Base-by-base conservation (phyloP, 768 basidiomycete genomes). In the Serendipita sp. region DNA sequence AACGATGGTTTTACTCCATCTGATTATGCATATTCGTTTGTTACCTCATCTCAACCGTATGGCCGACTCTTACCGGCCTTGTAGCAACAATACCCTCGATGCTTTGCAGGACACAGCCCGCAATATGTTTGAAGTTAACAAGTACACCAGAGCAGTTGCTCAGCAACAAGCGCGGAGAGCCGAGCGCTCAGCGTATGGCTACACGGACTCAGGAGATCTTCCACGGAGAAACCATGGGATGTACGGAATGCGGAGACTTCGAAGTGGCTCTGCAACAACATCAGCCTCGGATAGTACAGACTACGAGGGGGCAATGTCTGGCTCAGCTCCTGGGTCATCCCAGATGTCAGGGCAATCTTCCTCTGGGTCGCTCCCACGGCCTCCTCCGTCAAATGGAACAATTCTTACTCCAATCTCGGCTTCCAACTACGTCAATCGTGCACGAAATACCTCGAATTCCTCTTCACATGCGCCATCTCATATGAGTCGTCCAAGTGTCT, bases 1-100 rank as follows among this genome's bases (percentile, higher is more conserved):
- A 91, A 92, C 64, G 83, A 90, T 65, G 92, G 92, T 0, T 96
- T 92, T 71, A 90, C 88, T 9, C 86, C 94, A 9, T 84, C 85
- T 0, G 94, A 97, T 74, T 96, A 94, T 72, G 90, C 93, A 16
- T 96, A 90, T 71, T 89, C 88, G 82, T 88, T 70, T 64, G 85
- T 78, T 38, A 48, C 62, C 62, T 62, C 50, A 42, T 43, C 22
- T 33, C 17, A 17, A 62, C 17, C 14, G 61, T 62, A 20, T 60
- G 44, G 66, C 67, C 66, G 69, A 64, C 68, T 26, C 68, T 64
- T 13, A 50, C 42, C 16, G 62, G 61, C 66, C 50, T 11, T 42
- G 20, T 34, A 91, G 89, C 48, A 83, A 79, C 68, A 85, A 77
- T 68, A 91, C 87, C 2, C 78, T 79, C 67, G 86, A 90, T 60